Evolutionary conservation across 2,329 filamentous ascomycete species (phyloP), one percentile per base, ranked within the genome.

Genomic region (Epichloe uncinata): DNA sequence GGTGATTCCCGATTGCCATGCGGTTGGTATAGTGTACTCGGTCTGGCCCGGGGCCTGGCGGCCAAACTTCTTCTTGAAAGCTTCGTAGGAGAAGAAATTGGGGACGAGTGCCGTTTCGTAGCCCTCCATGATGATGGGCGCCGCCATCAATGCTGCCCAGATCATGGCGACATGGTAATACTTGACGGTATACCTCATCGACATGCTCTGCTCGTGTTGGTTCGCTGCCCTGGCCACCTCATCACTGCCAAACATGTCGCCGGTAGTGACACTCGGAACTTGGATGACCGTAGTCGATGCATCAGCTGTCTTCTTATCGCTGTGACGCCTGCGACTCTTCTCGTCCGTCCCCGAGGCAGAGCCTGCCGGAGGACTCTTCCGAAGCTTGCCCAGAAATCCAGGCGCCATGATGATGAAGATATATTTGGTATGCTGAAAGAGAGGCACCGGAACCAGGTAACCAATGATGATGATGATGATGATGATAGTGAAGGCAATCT

Each of bases 61-160:
- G 9, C 56, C 56, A 33, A 50, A 56, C 33, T 40, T 18, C 0
- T 34, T 3, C 26, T 43, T 35, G 41, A 57, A 56, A 16, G 49
- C 13, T 42, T 37, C 26, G 33, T 50, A 54, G 6, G 53, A 54
- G 38, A 55, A 56, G 52, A 56, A 53, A 38, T 45, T 53, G 5
- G 56, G 49, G n/a, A 56, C 53, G 2, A 68, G 54, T 8, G 54
- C 51, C 18, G 58, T 61, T 11, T 60, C 52, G 5, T 63, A 64
- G 2, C 65, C 64, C 5, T 66, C 70, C 36, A 69, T 69, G 15
- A 61, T 60, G 2, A 73, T 56, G 5, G 63, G 53, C n/a, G 56
- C 52, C 4, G 56, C 56, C 56, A 56, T 54, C 7, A 54, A n/a
- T 5, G 48, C 47, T n/a, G 53, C 56, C 55, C 51, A 55, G n/a